Base-by-base conservation (phyloP, 495 filamentous ascomycete genomes). In the Penicillium waksmanii region DNA sequence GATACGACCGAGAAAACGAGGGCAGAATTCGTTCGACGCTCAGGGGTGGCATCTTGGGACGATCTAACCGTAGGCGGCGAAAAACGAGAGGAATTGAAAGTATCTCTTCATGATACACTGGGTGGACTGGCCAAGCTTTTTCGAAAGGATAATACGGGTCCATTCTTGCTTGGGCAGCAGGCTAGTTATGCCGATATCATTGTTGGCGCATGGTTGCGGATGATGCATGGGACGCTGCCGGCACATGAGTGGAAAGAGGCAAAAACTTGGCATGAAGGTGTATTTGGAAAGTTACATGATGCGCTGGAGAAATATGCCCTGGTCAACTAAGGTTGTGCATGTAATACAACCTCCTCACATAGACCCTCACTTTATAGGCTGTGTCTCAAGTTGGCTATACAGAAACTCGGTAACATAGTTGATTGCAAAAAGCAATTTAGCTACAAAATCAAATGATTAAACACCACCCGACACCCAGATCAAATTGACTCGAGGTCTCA, bases 161-260 rank as follows among this genome's bases (percentile, higher is more conserved):
- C 84, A 1, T 87, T 80, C 50, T 12, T 88, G 2, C 54, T 79
- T 1, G 84, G 84, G 1, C 46, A 66, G 3, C 58, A 60, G 66
- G 62, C 79, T 0, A 76, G 56, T 54, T 85, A 87, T 80, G 85
- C 85, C 13, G 85, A 89, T 67, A 54, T 86, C 0, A 83, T 87
- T 49, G 75, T 89, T 0, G 86, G 85, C 2, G 85, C 68, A 18
- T 89, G 86, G 86, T 51, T 88, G 77, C 66, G 74, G 44, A 77
- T 85, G 72, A 36, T 74, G 53, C 48, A 56, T 3, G 60, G 15
- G 10, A 69, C 69, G 23, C 53, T 85, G 49, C 75, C 73, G 1
- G 40, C 10, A 21, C 31, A n/a, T 4, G 82, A 85, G 64, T 87
- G 84, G 84, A 67, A 79, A 65, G 76, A 78, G 57, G 42, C 82